Conservation (phyloP, 1,284 basidiomycete species). For the Retiboletus flavoniger region DNA sequence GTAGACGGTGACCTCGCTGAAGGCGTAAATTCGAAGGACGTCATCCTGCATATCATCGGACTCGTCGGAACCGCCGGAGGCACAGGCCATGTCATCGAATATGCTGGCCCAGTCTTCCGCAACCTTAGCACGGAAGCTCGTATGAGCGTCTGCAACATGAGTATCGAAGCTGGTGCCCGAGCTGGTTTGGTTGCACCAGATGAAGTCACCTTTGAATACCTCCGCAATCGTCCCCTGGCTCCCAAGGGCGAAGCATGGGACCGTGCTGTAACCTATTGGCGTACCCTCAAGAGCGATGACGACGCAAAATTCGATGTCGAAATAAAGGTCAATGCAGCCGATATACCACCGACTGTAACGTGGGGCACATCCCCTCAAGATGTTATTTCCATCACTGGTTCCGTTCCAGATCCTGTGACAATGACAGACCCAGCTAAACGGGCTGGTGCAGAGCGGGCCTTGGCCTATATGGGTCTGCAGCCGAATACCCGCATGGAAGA, state of each 20-base stretch:
- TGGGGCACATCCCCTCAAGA: conserved; percentile 98
- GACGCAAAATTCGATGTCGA: conserved; percentile 90
- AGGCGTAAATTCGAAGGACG: conserved; percentile 93
- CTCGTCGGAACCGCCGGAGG: conserved; percentile 93
- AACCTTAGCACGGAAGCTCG: conserved; percentile 92
- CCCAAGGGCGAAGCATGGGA: conserved; percentile 92
- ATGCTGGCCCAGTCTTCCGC: conserved; percentile 89
- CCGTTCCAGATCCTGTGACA: conserved; percentile 77
- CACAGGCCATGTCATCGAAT: conserved; percentile 92
- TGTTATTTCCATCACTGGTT: conserved; percentile 83
- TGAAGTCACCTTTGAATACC: conserved; percentile 87
- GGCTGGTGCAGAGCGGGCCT: conserved; percentile 74
- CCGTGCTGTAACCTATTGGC: conserved; percentile 86
- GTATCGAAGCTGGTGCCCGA: conserved; percentile 93
- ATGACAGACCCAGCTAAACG: conserved; percentile 69
- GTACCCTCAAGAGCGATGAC: conserved; percentile 80
- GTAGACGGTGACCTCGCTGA: conserved; percentile 85
- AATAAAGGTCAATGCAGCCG: conserved; percentile 81
- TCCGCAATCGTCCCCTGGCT: conserved; percentile 81
- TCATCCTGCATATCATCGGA: conserved; percentile 93
- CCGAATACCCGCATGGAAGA: conserved; percentile 85
- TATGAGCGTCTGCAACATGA: conserved; percentile 99
- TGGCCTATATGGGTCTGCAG: conserved; percentile 90
- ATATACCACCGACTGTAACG: conserved; percentile 92
- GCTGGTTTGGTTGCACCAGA: conserved; percentile 97